Base-by-base conservation (phyloP, 768 basidiomycete genomes). In the Ramaria rubella region DNA sequence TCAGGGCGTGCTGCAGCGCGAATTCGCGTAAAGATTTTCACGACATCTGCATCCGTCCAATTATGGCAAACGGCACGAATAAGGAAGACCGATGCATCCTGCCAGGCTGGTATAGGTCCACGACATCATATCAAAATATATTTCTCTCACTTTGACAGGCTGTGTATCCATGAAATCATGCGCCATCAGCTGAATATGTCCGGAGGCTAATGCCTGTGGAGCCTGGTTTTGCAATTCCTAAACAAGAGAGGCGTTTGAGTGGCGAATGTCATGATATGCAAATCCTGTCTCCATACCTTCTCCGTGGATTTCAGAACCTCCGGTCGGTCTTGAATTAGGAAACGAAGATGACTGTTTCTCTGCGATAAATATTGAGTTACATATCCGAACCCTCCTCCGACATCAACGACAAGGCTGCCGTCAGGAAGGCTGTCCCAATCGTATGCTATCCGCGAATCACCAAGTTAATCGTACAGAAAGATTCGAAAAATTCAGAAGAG, bases 141-240 rank as follows among this genome's bases (percentile, higher is more conserved):
- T 24, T 24, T 46, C 44, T 11, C 44, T 12, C 9, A 46, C 5
- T 26, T 60, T 63, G 43, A 70, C 57, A 1, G 73, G 72, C 60
- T 76, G 74, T 2, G 69, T 61, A 0, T 57, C 57, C 53, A 76
- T 72, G 62, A 76, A 75, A 57, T 70, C 61, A 51, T 65, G 73
- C 56, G 36, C 63, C 74, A 23, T 2, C 31, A 33, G 11, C n/a
- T 43, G 5, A 3, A 54, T 55, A 15, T 19, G 53, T 15, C 56
- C 50, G n/a, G 23, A 34, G 31, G 14, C 36, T 19, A 57, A 17
- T n/a, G 15, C 8, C 6, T 38, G 5, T 1, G 51, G 49, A 5
- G 6, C 19, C 21, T 55, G 5, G 6, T 15, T 31, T 29, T 55
- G 8, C 52, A 7, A 57, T 12, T 8, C 14, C 56, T 52, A 49